A percentile compares a stretch with the other conserved stretches of the same genome.
Evolutionary conservation across 257 asterid genomes (phyloP).

Genomic region (Ophiorrhiza pumila): DNA sequence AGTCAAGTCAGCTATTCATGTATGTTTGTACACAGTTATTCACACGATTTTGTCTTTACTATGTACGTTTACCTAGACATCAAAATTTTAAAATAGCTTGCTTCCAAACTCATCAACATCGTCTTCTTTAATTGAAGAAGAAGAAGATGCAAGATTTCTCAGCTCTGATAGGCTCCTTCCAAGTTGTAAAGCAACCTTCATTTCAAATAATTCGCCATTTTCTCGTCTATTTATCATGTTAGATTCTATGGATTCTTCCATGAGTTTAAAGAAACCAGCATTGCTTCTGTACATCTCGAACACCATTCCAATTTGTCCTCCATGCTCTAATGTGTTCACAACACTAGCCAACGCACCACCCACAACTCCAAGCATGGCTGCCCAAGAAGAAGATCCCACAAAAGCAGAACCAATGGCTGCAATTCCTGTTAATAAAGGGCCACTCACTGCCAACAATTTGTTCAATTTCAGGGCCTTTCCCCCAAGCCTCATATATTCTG

Average conservation of each 20-base stretch:
- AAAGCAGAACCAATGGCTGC: slow-evolving; percentile 56
- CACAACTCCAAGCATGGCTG: slow-evolving; percentile 35
- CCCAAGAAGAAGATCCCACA: slow-evolving; percentile 36
- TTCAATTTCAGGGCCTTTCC: slow-evolving; percentile 50
- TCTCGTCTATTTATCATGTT: slow-evolving; percentile 54
- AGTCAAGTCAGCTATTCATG: neutral
- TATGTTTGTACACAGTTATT: neutral
- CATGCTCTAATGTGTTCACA: slow-evolving; percentile 66
- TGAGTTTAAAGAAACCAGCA: slow-evolving; percentile 62
- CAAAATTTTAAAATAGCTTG: slow-evolving; percentile 51
- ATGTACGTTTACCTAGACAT: neutral
- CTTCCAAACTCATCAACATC: slow-evolving; percentile 48
- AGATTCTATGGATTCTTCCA: slow-evolving; percentile 58
- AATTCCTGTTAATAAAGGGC: slow-evolving; percentile 57
- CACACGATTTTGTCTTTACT: neutral
- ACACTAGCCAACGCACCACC: slow-evolving; percentile 69
- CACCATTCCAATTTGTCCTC: slow-evolving; percentile 82
- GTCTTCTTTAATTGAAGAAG: slow-evolving; percentile 22
- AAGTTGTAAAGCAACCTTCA: slow-evolving; percentile 60
- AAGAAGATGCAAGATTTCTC: slow-evolving; percentile 38
- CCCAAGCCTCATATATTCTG: slow-evolving; percentile 50
- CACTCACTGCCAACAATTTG: slow-evolving; percentile 39
- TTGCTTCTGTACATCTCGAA: slow-evolving; percentile 75
- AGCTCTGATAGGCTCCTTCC: slow-evolving; percentile 74
- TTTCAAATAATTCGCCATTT: slow-evolving; percentile 60